Evolutionary conservation across 2,329 filamentous ascomycete species (phyloP), one percentile per base, ranked within the genome.

Genomic region (Pyrenochaeta sp.): DNA sequence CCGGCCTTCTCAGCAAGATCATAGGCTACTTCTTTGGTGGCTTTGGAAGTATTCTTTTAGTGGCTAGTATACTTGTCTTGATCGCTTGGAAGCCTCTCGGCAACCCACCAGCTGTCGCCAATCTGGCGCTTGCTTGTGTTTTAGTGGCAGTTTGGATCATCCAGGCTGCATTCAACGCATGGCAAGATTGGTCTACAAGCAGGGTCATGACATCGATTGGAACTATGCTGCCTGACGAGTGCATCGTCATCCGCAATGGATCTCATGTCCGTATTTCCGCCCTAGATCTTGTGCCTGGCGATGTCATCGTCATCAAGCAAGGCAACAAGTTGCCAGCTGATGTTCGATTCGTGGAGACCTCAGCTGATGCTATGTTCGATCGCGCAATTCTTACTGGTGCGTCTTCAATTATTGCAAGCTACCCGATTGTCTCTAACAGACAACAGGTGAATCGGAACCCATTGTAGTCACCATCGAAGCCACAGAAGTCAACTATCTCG

Each of bases 131-230:
- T 25, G 91, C 88, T 0, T 91, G 92, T 67, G 90, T 93, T 2
- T 79, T 93, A 5, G 73, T 89, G 1, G 84, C 86, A 5, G 90
- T 93, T 7, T 93, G 90, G 89, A 60, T 82, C 50, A 76, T 80
- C n/a, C 81, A 83, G 55, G 81, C 81, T 10, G 73, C 71, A 1
- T 83, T 83, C 61, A 85, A 81, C 2, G 93, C 92, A 78, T 82
- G 78, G 75, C 80, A 82, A 61, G 91, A 93, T 72, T 93, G 90
- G 86, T 91, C 90, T 2, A 90, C 89, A 0, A 90, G 86, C 1
- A 82, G 88, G 5, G 90, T 92, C 54, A 93, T 93, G 91, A 86
- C 87, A 19, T 91, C 89, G 0, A 93, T 93, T 72, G 91, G 88
- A 47, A 89, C 85, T 19, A 91, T 93, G 90, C 82, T 93, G n/a